These are phyloP conservation scores for Craterostigma plantagineum DNA, from an alignment of 257 asterid species.

Conservation along the genomic window DNA sequence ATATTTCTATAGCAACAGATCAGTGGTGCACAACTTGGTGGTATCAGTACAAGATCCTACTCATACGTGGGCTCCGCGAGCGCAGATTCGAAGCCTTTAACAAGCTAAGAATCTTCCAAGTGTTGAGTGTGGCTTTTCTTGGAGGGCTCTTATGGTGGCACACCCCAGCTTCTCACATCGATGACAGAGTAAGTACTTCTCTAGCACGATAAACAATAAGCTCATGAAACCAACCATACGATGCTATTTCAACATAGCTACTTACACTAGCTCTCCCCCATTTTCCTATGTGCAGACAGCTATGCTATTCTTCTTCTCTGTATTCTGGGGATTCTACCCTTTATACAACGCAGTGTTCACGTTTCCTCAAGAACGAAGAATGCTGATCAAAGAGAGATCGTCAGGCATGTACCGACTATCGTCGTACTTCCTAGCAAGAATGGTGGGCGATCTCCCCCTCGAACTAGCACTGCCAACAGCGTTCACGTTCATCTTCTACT, in stretches of 20 bases:
- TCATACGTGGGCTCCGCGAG: conserved; percentile 70
- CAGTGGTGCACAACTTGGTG: conserved; percentile 95
- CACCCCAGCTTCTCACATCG: conserved; percentile 87
- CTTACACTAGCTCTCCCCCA: conserved; percentile 7
- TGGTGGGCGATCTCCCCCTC: conserved; percentile 77
- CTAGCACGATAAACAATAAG: too few species aligned
- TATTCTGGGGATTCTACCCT: conserved; percentile 98
- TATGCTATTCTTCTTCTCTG: conserved; percentile 85
- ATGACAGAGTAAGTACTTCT: conserved; percentile 54
- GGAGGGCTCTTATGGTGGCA: conserved; percentile 98
- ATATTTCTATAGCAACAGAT: conserved; percentile 15
- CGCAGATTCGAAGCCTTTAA: conserved; percentile 80
- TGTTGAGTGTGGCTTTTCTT: conserved; percentile 74
- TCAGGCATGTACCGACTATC: conserved; percentile 96
- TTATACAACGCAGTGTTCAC: conserved; percentile 93
- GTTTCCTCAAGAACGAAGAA: conserved; percentile 83
- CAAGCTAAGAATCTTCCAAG: conserved; percentile 81
- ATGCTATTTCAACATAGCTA: conserved; percentile 7
- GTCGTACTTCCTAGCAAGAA: conserved; percentile 74
- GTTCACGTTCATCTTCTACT: conserved; percentile 75
- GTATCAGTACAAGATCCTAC: conserved; percentile 68
- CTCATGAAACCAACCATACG: background rate
- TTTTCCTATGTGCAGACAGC: conserved; percentile 46
- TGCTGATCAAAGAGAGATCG: conserved; percentile 81
- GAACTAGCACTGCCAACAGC: conserved; percentile 93